Evolutionary conservation across 768 basidiomycete species (phyloP), one percentile per base, ranked within the genome.

Genomic region (Naganishia antarctica): DNA sequence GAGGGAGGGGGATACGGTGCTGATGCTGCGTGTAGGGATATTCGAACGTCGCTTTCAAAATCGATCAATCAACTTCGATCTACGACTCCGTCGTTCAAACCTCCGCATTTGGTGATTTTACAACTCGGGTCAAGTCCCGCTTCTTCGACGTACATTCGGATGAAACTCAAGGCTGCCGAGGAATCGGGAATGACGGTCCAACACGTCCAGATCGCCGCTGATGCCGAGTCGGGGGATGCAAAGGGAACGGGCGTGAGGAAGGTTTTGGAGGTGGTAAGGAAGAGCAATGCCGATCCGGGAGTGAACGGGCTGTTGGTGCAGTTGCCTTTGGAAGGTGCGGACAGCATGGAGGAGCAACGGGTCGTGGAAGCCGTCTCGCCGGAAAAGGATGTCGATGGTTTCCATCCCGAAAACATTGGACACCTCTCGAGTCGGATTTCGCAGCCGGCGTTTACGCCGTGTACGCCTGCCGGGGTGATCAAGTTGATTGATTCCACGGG

Each of bases 401-500:
- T 99, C 82, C 91, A 97, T 80, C 91, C 94, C 4, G 93, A 94
- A 79, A 99, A 98, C 79, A 96, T 98, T 67, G 94, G 96, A 16
- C 88, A 91, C 70, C 83, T 99, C 47, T 87, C 89, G 48, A 96
- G 92, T 47, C 86, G 92, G 69, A 89, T 91, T 37, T 86, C 90
- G 5, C 84, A 83, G 3, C 96, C 96, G 31, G 82, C 96, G 60
- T 98, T 96, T 79, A 81, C 86, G 2, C 96, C 96, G 18, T 98
- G 96, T 80, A 99, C 96, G 6, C 94, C 96, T 0, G 85, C 91
- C 21, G 96, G 91, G 21, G 87, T 92, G 60, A 89, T 98, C 71
- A 85, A 85, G 66, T 85, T 99, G 47, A 82, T 99, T 71, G 90
- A 97, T 71, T 86, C 86, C 8, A 66, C 91, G n/a, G 86, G 85